phyloP scores from a whole-genome alignment of 2,329 filamentous ascomycete genomes.

The Penicillium aurantiogriseum region DNA sequence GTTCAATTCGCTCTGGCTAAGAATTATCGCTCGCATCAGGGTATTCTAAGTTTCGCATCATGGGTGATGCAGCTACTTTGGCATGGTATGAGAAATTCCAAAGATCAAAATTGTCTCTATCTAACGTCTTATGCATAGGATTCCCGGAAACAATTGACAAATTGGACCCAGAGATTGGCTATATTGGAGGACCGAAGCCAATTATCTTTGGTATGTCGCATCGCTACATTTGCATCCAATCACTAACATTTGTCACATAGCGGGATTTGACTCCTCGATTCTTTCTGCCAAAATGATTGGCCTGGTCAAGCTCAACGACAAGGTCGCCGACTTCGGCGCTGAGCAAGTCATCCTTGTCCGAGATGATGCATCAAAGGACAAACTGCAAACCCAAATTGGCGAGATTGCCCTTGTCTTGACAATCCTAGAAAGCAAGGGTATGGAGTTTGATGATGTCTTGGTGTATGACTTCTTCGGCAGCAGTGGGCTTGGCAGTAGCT shows the following conservation, averaged over 20 bases:
- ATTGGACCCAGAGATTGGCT: constrained; percentile 30
- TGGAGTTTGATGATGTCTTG: constrained; percentile 40
- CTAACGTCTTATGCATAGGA: constrained; percentile 6
- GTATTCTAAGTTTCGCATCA: constrained; percentile 33
- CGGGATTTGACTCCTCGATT: constrained; percentile 17
- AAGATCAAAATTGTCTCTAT: neutral
- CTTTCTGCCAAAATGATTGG: constrained; percentile 26
- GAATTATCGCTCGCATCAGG: constrained; percentile 38
- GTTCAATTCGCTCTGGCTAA: constrained; percentile 27
- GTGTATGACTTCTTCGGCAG: constrained; percentile 32
- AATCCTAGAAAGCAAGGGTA: constrained; percentile 36
- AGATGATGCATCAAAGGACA: constrained; percentile 28
- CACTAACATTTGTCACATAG: constrained; percentile 8
- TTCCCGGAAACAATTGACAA: constrained; percentile 34
- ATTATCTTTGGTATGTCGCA: constrained; percentile 20
- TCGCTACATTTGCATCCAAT: constrained; percentile 1
- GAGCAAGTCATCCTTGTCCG: constrained; percentile 38
- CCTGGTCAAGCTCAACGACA: constrained; percentile 18
- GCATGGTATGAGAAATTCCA: constrained; percentile 13
- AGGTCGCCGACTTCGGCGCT: constrained; percentile 30
- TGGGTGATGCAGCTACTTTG: constrained; percentile 33
- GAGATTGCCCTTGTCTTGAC: constrained; percentile 32
- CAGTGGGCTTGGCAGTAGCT: constrained; percentile 20
- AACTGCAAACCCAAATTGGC: constrained; percentile 25
- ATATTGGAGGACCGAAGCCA: constrained; percentile 26